Conservation (phyloP, 2,329 filamentous ascomycete genomes). For the Aspergillus pseudoterreus region DNA sequence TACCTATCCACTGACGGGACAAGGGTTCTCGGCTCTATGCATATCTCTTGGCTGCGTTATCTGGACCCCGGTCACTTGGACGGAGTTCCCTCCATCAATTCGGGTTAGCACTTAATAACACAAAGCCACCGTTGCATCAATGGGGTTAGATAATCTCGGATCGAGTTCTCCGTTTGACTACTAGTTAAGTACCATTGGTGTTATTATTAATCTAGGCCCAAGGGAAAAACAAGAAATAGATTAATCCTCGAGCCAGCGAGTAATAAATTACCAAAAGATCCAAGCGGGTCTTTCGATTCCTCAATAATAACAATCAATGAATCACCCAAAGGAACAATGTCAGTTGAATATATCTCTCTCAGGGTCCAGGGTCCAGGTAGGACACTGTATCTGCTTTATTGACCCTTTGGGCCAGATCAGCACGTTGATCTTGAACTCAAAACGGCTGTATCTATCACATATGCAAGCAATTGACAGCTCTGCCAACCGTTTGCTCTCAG, state of each 20-base stretch:
- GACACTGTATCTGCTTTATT: not conserved
- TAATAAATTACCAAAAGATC: no score
- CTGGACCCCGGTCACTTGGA: not conserved
- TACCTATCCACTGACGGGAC: not conserved
- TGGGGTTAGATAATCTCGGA: not conserved
- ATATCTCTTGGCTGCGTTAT: slow-evolving; percentile 1
- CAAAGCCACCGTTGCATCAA: not conserved
- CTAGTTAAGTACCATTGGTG: no score
- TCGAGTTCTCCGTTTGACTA: no score
- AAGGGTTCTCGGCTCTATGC: not conserved
- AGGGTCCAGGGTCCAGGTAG: not conserved
- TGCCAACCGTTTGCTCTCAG: not conserved
- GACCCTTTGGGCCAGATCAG: not conserved
- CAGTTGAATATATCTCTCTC: not conserved
- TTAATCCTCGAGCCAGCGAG: no score
- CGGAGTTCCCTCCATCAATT: not conserved
- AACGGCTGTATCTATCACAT: not conserved
- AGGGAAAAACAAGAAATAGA: no score
- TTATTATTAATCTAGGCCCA: no score
- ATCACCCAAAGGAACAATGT: no score
- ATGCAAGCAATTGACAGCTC: not conserved
- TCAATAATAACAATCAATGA: no score
- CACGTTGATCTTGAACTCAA: slow-evolving; percentile 7
- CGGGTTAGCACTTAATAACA: not conserved
- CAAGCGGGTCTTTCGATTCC: no score